Evolutionary conservation across 208 protist genomes (phyloP).

Genomic region (Willaertia magna): DNA sequence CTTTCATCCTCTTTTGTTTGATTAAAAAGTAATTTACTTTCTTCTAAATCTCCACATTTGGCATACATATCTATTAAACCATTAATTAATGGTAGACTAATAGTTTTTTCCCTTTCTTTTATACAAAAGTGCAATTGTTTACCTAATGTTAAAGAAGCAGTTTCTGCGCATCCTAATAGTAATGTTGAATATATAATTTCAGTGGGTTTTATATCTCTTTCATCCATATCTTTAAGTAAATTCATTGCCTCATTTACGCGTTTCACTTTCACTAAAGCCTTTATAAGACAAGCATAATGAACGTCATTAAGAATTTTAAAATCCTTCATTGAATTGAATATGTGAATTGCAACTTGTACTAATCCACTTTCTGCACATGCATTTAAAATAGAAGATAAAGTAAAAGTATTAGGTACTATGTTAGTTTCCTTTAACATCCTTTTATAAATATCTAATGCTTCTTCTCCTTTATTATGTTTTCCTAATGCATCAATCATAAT

Average conservation of each 20-base stretch:
- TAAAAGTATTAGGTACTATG: neutral
- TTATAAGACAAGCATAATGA: too few species aligned
- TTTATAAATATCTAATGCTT: neutral
- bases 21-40: neutral
- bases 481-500: neutral
- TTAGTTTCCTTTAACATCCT: too few species aligned
- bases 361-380: conserved; percentile 13
- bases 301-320: too few species aligned
- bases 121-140: neutral
- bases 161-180: neutral
- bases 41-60: neutral
- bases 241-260: too few species aligned
- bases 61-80: neutral
- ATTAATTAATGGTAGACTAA: neutral
- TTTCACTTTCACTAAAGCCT: too few species aligned
- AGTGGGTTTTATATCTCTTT: neutral
- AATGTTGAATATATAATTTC: neutral
- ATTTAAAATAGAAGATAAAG: neutral
- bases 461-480: neutral
- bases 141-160: neutral
- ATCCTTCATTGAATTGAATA: conserved; percentile 7
- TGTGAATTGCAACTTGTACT: neutral
- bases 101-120: neutral
- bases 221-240: neutral
- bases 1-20: neutral